Conservation (phyloP, 495 filamentous ascomycete species). For the Neurospora sp. region DNA sequence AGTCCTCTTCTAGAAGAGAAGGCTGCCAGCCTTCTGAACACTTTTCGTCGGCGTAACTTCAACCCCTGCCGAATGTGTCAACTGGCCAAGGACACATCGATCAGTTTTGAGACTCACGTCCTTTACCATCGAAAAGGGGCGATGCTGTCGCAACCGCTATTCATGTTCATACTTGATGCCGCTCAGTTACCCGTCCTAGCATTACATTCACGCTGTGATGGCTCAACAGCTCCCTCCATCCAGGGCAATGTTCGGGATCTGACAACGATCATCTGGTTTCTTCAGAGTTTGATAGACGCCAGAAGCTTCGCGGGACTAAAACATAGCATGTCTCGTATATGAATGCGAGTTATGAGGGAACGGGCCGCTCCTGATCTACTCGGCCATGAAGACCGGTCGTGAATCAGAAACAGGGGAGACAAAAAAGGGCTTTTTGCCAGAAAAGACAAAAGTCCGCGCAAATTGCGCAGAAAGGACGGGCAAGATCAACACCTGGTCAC, state of each 20-base stretch:
- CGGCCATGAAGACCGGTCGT: neutral
- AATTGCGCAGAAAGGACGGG: neutral
- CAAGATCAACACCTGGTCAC: slow-evolving; percentile 8
- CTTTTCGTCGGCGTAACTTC: neutral
- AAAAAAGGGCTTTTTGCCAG: neutral
- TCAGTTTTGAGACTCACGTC: neutral
- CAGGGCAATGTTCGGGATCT: neutral
- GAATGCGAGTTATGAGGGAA: neutral
- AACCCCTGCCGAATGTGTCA: neutral
- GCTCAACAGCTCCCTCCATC: neutral
- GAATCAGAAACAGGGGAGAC: neutral
- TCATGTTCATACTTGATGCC: neutral
- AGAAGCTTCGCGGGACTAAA: neutral
- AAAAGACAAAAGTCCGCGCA: neutral
- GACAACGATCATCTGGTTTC: neutral
- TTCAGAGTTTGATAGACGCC: neutral
- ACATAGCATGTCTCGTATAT: neutral
- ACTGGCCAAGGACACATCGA: neutral
- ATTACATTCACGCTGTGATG: neutral
- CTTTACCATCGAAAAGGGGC: neutral
- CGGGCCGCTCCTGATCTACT: neutral
- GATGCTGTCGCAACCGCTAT: neutral
- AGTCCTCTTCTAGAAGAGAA: neutral
- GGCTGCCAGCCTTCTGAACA: neutral
- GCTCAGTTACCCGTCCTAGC: neutral